Base-by-base conservation (phyloP, 345 rosid genomes). In the Brassica cretica region DNA sequence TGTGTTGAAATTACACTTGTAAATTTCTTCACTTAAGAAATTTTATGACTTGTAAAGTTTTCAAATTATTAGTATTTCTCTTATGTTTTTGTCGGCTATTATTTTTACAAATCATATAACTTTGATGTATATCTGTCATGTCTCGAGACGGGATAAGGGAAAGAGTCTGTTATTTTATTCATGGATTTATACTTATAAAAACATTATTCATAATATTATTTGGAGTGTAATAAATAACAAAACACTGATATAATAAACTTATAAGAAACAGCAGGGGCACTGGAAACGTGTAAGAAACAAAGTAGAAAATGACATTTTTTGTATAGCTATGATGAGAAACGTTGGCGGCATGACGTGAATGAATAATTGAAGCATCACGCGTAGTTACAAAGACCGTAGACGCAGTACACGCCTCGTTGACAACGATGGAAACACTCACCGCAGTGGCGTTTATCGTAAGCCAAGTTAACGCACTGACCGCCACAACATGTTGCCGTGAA, bases 341-440 rank as follows among this genome's bases (percentile, higher is more conserved):
- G 6, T 71, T 8, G 39, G 41, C 41, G 41, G 5, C 68, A 2
- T 71, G 10, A 66, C 56, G 7, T 37, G 39, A 60, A 63, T 44
- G 33, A 72, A 78, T 66, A 68, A 30, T 66, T 72, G 29, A 72
- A 44, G 67, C 49, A 59, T 85, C 71, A 88, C 0, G 93, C 85
- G 76, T 92, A 94, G 69, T 85, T 78, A 59, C 98, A 94, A 81
- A 90, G 64, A 12, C 97, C 97, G 64, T 82, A 86, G 35, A 87
- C 84, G 74, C 98, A 94, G 5, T 1, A 62, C 18, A 69, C 73
- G 1, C 85, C 89, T 0, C 0, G 0, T 0, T 59, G 2, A 81
- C 98, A 94, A 39, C 79, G 80, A 64, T 88, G 78, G 80, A 84
- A 85, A 84, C 98, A 94, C 9, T 19, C 37, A 5, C 97, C 93